Evolutionary conservation across 805 yeast species (phyloP), one percentile per base, ranked within the genome.

Genomic region (Pichia manshurica): DNA sequence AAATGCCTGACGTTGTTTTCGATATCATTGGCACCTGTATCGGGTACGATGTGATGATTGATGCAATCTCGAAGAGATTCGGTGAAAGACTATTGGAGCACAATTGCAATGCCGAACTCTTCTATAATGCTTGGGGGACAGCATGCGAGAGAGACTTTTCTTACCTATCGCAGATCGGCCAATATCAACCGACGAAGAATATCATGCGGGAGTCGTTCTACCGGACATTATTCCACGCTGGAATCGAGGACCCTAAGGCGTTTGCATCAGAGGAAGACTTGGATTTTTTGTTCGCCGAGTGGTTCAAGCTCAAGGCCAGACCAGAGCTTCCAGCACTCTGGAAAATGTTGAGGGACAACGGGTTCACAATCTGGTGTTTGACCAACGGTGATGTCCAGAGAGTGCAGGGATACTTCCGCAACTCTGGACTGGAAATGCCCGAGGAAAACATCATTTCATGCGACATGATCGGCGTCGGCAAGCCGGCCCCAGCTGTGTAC

Each of bases 91-190:
- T 59, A 42, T 51, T 51, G 21, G 34, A 39, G 19, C 51, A 53
- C 12, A 51, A 53, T 7, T 53, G 56, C 33, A 55, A 56, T 38
- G 15, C 55, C 12, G 50, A 53, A 41, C 25, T 48, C 12, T 49
- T 49, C n/a, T 49, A 46, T 32, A 47, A 47, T 22, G 44, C 45
- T 13, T 49, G 52, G 52, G 49, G 45, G 13, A 41, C 51, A 17
- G 52, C 51, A 13, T 81, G 91, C 83, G 91, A 93, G 7, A 90
- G 97, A 96, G 91, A 90, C 53, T 65, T 60, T 54, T 45, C 64
- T 10, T 62, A 54, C 33, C 48, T 62, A 17, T 57, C 62, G 21
- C 61, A 54, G 39, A 50, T 46, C 31, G 61, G 60, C 29, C 53
- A 51, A 39, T 62, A 62, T 36, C 61, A 61, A 39, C 52, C 60